Evolutionary conservation across 1,139 yeast genomes (phyloP), one percentile per base, ranked within the genome.

Genomic region (Pichia sp.): DNA sequence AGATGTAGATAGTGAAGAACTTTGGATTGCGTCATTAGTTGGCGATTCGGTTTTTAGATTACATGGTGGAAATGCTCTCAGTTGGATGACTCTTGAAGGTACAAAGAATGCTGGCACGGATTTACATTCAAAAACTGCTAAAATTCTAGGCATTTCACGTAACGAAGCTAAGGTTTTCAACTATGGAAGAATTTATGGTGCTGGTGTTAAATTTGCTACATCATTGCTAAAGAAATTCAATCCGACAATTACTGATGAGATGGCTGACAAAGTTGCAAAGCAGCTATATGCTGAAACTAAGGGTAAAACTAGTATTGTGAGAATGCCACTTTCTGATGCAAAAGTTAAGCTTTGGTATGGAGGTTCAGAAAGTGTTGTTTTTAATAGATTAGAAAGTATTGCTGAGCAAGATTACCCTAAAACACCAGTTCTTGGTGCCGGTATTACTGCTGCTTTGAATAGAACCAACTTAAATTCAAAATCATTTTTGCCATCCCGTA

Each of bases 1-100:
- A 1, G 96, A 94, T 69, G 99, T 94, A 5, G 99, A 94, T 64
- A 87, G 96, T 35, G 98, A 94, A 61, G 99, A 94, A 60, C 71
- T 94, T 41, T 94, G 99, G 99, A 92, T 94, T 55, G 98, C 98
- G 0, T 85, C 97, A 27, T 69, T 94, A 34, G 81, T 92, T 40
- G 97, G 98, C 2, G 99, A 94, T 62, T 82, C 97, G 0, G 77
- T 82, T 46, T 87, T 92, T 63, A 79, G 82, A 41, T 69, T 86
- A 35, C 99, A 94, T 62, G 99, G 98, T 3, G 95, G 95, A 16
- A 87, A 98, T 0, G 96, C 97, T 0, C 73, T 94, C 44, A 97
- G 98, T 0, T 94, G 98, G 98, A 94, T 94, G 99, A 90, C 97
- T 2, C 71, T 94, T 45, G 99, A 94, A 69, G 99, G 99, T 20